Conservation (phyloP, 2,329 filamentous ascomycete genomes). For the Uncinocarpus reesii region DNA sequence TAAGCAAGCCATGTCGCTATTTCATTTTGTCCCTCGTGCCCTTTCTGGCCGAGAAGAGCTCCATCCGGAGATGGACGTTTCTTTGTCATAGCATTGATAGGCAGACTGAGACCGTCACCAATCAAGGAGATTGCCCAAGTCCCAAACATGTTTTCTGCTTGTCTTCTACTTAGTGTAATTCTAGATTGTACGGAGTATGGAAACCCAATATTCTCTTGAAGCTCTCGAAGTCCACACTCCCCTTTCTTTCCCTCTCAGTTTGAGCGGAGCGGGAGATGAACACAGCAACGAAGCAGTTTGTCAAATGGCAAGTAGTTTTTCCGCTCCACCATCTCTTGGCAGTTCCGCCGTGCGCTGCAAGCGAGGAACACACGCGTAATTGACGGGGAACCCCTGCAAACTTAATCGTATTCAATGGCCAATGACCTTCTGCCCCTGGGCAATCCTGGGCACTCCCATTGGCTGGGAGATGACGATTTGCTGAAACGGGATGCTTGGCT, state of each 20-base stretch:
- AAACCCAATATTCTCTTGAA: too few species aligned
- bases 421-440: not conserved
- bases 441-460: not conserved
- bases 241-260: not conserved
- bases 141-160: not conserved
- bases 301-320: not conserved
- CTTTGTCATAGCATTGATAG: conserved; percentile 1
- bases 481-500: not conserved
- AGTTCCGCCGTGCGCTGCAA: not conserved
- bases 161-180: too few species aligned
- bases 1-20: not conserved
- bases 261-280: not conserved
- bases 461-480: not conserved
- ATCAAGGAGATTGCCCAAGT: conserved; percentile 6
- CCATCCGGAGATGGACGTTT: conserved; percentile 3
- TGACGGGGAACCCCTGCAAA: not conserved
- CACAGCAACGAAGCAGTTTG: not conserved
- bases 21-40: conserved; percentile 1
- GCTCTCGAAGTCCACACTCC: not conserved
- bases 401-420: not conserved
- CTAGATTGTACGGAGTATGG: too few species aligned
- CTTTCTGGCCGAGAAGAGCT: conserved; percentile 1
- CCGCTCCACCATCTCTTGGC: not conserved
- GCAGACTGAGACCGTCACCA: conserved; percentile 3
- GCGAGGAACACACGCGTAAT: not conserved